These are phyloP conservation scores for Hypocrella siamensis DNA, from an alignment of 2,329 filamentous ascomycete genomes.

Conservation along the genomic window DNA sequence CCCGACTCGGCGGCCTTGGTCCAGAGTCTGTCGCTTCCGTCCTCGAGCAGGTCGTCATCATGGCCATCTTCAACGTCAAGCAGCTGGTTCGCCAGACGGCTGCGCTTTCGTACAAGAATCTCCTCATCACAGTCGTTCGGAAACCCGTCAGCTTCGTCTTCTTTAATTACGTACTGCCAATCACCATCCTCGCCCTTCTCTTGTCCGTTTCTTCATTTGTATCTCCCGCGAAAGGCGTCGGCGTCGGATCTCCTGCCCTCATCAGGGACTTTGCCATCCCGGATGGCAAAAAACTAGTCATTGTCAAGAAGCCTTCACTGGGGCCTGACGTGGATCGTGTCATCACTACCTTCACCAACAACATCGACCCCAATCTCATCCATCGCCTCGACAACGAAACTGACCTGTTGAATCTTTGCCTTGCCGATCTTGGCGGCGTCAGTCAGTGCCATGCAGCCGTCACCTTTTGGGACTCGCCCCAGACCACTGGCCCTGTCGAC, in stretches of 20 bases:
- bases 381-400: slow-evolving; percentile 7
- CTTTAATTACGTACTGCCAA: slow-evolving; percentile 11
- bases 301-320: slow-evolving; percentile 9
- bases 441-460: slow-evolving; percentile 14
- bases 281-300: slow-evolving; percentile 10
- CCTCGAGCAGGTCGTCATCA: no score
- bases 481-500: slow-evolving; percentile 4
- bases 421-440: slow-evolving; percentile 11
- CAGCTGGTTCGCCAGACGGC: no score
- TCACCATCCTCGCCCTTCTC: slow-evolving; percentile 14
- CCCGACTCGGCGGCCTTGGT: no score
- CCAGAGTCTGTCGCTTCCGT: no score
- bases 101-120: slow-evolving; percentile 6
- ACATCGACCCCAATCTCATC: slow-evolving; percentile 6
- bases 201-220: slow-evolving; percentile 12
- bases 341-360: slow-evolving; percentile 9
- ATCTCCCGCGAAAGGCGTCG: slow-evolving; percentile 4
- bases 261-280: slow-evolving; percentile 8
- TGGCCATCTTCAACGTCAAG: no score
- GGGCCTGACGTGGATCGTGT: slow-evolving; percentile 11
- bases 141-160: slow-evolving; percentile 8
- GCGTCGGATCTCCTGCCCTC: slow-evolving; percentile 6
- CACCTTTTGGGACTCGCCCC: slow-evolving; percentile 13
- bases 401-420: slow-evolving; percentile 8
- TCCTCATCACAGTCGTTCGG: slow-evolving; percentile 5